phyloP scores from a whole-genome alignment of 306 rosid genomes.

The Crataegus laevigata region DNA sequence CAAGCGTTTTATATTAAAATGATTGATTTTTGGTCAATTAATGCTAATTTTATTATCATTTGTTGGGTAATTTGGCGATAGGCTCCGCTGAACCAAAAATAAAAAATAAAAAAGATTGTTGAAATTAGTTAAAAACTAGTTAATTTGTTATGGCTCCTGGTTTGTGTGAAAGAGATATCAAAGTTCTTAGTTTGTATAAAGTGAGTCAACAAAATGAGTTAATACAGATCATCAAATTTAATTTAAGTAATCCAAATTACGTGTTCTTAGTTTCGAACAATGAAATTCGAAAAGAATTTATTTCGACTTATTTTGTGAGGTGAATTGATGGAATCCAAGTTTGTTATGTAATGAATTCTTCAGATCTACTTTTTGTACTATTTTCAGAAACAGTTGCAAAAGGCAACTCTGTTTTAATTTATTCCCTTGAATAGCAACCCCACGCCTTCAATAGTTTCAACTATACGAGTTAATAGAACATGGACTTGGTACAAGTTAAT shows the following conservation, averaged over 20 bases:
- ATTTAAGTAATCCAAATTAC: too few species aligned
- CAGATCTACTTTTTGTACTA: neutral
- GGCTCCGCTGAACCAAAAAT: neutral
- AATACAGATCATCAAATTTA: too few species aligned
- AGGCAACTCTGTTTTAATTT: neutral
- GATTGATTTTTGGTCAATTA: slow-evolving; percentile 17
- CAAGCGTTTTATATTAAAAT: neutral
- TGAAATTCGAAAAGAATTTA: too few species aligned
- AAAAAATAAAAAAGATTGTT: too few species aligned
- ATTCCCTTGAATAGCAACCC: slow-evolving; percentile 1
- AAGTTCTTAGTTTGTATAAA: rapidly evolving
- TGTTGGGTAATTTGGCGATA: neutral
- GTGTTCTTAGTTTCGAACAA: too few species aligned
- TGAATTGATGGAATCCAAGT: neutral
- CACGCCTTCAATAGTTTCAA: neutral
- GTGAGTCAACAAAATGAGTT: too few species aligned
- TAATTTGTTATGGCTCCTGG: too few species aligned
- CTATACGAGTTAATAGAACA: neutral
- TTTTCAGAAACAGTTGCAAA: neutral
- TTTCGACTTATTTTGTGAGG: neutral
- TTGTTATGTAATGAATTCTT: neutral
- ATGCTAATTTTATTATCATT: slow-evolving; percentile 10
- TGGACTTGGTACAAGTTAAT: neutral
- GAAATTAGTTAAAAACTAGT: too few species aligned
- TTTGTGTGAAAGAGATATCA: too few species aligned